A percentile compares a stretch with the other conserved stretches of the same genome.
phyloP scores from a whole-genome alignment of 2,329 filamentous ascomycete genomes.

The Pseudogymnoascus destructans region DNA sequence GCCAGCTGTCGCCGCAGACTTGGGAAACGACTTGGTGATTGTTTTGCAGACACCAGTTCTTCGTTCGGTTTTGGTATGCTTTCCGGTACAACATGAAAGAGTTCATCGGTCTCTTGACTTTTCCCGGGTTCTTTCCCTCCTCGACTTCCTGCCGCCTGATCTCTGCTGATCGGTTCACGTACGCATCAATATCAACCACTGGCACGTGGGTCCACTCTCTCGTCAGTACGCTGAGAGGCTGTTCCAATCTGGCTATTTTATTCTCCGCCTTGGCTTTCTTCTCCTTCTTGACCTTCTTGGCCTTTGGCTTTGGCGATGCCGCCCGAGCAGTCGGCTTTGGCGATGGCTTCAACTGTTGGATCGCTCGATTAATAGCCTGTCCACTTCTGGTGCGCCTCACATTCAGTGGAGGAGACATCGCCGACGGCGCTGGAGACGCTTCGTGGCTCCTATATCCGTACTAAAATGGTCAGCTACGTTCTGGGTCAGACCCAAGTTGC shows the following conservation, averaged over 20 bases:
- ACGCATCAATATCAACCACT: slow-evolving; percentile 65
- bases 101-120: slow-evolving; percentile 88
- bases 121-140: slow-evolving; percentile 53
- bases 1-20: slow-evolving; percentile 80
- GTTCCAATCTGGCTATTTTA: slow-evolving; percentile 43
- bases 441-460: slow-evolving; percentile 38
- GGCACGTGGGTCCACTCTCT: slow-evolving; percentile 46
- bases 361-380: slow-evolving; percentile 17
- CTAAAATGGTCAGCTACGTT: slow-evolving; percentile 12
- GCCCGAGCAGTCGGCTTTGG: slow-evolving; percentile 19
- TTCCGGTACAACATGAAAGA: slow-evolving; percentile 97
- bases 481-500: background rate
- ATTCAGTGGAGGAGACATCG: slow-evolving; percentile 18
- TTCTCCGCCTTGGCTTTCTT: slow-evolving; percentile 31
- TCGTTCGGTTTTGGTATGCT: slow-evolving; percentile 76
- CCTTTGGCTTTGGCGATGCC: slow-evolving; percentile 19
- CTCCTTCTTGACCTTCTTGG: slow-evolving; percentile 28
- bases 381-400: slow-evolving; percentile 23
- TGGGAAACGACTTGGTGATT: slow-evolving; percentile 90
- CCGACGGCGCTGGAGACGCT: slow-evolving; percentile 38
- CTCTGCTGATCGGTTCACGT: slow-evolving; percentile 59
- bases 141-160: slow-evolving; percentile 55
- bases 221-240: slow-evolving; percentile 59
- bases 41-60: slow-evolving; percentile 66
- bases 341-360: slow-evolving; percentile 20